Evolutionary conservation across 2,329 filamentous ascomycete species (phyloP), one percentile per base, ranked within the genome.

Genomic region (Venturia effusa): DNA sequence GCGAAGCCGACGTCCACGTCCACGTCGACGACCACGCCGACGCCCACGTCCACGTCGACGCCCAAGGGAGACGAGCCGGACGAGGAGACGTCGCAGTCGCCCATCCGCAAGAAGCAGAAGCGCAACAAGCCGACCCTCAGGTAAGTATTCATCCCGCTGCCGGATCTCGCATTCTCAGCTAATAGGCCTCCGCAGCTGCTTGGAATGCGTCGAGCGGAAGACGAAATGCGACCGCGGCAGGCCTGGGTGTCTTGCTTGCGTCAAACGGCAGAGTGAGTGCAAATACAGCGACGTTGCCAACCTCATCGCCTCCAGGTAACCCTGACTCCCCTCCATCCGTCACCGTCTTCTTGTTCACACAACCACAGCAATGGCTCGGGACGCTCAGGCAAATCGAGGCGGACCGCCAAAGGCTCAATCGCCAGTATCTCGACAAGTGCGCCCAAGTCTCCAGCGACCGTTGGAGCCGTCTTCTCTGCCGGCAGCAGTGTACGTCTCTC

Each of bases 71-170:
- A 57, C 2, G 30, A 34, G 1, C 10, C 3, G 13, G 22, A 51
- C 10, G 30, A 34, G 4, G 51, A 57, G 2, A 22, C 51, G 15
- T 34, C 27, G 19, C 51, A 57, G 30, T 57, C 51, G 51, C 62
- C 62, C 2, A n/a, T 77, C 13, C 81, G 77, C 73, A 89, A 89
- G 78, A 90, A 88, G 76, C 89, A 92, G 77, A 92, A 89, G 78
- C 84, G 89, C 59, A 93, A 93, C 76, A 93, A 93, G 74, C 89
- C 89, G 3, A 92, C 89, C 0, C 72, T 92, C 67, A 90, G 87
- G 60, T 92, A 89, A 70, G 83, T 86, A 66, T 54, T n/a, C n/a
- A n/a, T n/a, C n/a, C 13, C 24, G 4, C 8, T 63, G 45, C 48
- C 41, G 22, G 13, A 30, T 40, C n/a, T 17, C 61, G 62, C 11